Conservation (phyloP, 2,329 filamentous ascomycete genomes). For the Ustilaginoidea virens region DNA sequence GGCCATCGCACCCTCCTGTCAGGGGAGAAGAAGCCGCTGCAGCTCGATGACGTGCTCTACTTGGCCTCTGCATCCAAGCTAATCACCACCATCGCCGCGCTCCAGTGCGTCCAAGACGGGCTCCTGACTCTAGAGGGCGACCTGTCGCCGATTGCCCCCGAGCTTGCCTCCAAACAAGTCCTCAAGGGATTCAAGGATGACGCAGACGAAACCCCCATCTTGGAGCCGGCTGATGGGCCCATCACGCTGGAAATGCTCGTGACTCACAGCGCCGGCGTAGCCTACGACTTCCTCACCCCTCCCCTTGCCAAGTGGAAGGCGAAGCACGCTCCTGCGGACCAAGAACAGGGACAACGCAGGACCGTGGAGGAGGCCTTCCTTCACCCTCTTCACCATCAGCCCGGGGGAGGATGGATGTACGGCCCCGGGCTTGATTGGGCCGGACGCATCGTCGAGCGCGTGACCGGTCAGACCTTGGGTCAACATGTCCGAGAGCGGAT, state of each 20-base stretch:
- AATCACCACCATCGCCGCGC: slow-evolving; percentile 31
- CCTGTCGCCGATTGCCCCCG: slow-evolving; percentile 27
- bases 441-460: slow-evolving; percentile 31
- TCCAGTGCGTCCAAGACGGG: slow-evolving; percentile 40
- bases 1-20: slow-evolving; percentile 25
- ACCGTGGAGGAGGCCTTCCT: slow-evolving; percentile 25
- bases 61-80: slow-evolving; percentile 27
- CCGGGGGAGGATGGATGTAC: slow-evolving; percentile 35
- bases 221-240: slow-evolving; percentile 16
- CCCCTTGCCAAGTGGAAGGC: slow-evolving; percentile 18
- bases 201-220: slow-evolving; percentile 17
- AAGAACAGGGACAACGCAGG: slow-evolving; percentile 7
- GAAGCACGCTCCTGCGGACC: slow-evolving; percentile 11
- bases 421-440: slow-evolving; percentile 35
- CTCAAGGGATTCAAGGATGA: slow-evolving; percentile 29
- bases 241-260: slow-evolving; percentile 37
- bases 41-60: slow-evolving; percentile 19
- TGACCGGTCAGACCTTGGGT: slow-evolving; percentile 26
- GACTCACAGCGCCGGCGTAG: slow-evolving; percentile 32
- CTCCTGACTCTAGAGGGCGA: slow-evolving; percentile 29
- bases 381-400: slow-evolving; percentile 23
- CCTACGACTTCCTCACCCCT: slow-evolving; percentile 27
- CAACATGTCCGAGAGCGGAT: slow-evolving; percentile 28
- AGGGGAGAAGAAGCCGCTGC: slow-evolving; percentile 18
- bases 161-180: slow-evolving; percentile 30